phyloP scores from a whole-genome alignment of 768 basidiomycete species.

The Rhodotorula paludigena region DNA sequence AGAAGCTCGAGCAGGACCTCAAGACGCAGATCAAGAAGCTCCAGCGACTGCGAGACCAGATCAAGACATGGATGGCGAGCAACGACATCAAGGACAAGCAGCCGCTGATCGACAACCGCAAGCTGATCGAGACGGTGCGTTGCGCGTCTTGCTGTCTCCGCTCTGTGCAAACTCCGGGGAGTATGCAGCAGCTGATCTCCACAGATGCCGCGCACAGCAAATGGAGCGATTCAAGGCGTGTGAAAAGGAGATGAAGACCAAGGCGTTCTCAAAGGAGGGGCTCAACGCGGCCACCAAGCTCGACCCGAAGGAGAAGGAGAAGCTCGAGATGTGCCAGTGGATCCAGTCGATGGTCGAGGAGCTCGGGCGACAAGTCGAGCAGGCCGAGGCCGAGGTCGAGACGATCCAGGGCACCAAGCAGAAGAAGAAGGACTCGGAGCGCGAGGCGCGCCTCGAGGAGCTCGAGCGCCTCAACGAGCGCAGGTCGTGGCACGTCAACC shows the following conservation, averaged over 20 bases:
- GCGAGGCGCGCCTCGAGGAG: conserved; percentile 69
- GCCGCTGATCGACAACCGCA: conserved; percentile 81
- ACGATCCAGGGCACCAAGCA: conserved; percentile 64
- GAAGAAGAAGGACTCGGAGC: conserved; percentile 55
- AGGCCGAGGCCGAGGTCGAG: conserved; percentile 92
- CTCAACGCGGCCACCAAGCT: conserved; percentile 87
- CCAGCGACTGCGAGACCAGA: conserved; percentile 75
- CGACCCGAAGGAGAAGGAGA: conserved; percentile 95
- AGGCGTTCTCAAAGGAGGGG: conserved; percentile 98
- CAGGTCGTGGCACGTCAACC: conserved; percentile 87
- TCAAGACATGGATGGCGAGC: conserved; percentile 92
- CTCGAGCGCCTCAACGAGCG: conserved; percentile 87
- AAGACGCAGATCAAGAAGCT: conserved; percentile 99
- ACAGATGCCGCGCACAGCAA: conserved; percentile 63
- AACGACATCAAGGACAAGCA: conserved; percentile 99
- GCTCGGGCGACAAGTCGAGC: conserved; percentile 85
- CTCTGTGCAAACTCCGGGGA: too few relatives aligned
- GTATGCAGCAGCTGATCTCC: conserved; percentile 36
- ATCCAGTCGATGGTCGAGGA: conserved; percentile 83
- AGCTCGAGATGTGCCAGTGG: conserved; percentile 78
- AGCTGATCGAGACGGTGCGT: conserved; percentile 86
- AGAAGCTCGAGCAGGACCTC: conserved; percentile 87
- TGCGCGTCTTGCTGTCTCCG: conserved; percentile 25
- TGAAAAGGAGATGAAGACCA: conserved; percentile 99
- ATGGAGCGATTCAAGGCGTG: conserved; percentile 99